phyloP scores from a whole-genome alignment of 129 eudicot genomes.

The Flaveria trinervia region DNA sequence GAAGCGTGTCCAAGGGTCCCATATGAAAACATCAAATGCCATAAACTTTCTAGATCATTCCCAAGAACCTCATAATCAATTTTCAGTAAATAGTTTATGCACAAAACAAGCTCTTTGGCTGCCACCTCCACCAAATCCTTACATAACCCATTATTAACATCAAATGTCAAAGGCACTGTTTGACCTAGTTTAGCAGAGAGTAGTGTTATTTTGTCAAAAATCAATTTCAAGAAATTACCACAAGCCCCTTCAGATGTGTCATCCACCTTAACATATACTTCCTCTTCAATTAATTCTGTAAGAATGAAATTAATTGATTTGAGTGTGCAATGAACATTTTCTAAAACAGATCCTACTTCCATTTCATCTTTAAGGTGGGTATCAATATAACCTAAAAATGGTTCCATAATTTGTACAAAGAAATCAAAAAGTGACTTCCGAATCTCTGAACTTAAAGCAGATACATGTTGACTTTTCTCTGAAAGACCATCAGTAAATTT shows the following conservation, averaged over 20 bases:
- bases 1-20: slow-evolving; percentile 48
- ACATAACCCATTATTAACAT: slow-evolving; percentile 22
- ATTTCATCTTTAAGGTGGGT: slow-evolving; percentile 42
- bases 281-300: slow-evolving; percentile 48
- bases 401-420: slow-evolving; percentile 72
- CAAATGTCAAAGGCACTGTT: slow-evolving; percentile 37
- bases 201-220: slow-evolving; percentile 45
- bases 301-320: slow-evolving; percentile 59
- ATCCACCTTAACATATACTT: slow-evolving; percentile 65
- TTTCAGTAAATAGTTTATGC: slow-evolving; percentile 55
- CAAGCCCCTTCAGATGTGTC: slow-evolving; percentile 87
- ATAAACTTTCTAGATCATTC: slow-evolving; percentile 72
- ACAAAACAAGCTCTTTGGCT: slow-evolving; percentile 59
- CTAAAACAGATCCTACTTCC: slow-evolving; percentile 38
- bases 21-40: slow-evolving; percentile 72
- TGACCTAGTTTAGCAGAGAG: slow-evolving; percentile 53
- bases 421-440: slow-evolving; percentile 74
- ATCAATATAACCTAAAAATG: slow-evolving; percentile 54
- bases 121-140: slow-evolving; percentile 42
- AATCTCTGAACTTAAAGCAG: slow-evolving; percentile 47
- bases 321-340: slow-evolving; percentile 42
- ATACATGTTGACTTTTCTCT: slow-evolving; percentile 17
- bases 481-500: slow-evolving; percentile 16
- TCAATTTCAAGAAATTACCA: slow-evolving; percentile 59
- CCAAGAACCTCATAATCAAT: slow-evolving; percentile 86